phyloP scores from a whole-genome alignment of 2,329 filamentous ascomycete genomes.

The Phialophora tarda region DNA sequence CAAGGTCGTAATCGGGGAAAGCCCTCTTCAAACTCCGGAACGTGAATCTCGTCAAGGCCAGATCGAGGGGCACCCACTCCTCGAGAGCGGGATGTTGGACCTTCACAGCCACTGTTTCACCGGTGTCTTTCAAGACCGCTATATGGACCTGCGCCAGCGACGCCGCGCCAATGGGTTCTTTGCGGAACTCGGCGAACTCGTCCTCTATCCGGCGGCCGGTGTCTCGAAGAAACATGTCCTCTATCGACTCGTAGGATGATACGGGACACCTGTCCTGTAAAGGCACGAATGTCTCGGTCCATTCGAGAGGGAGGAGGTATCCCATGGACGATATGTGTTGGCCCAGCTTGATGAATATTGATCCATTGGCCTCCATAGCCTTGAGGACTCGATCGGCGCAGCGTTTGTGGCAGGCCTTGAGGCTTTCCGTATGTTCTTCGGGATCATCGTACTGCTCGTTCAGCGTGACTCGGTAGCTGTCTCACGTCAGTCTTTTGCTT shows the following conservation, averaged over 20 bases:
- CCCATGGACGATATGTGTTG: slow-evolving; percentile 97
- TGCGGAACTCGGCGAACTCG: slow-evolving; percentile 83
- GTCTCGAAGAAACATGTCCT: slow-evolving; percentile 83
- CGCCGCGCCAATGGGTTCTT: slow-evolving; percentile 83
- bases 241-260: slow-evolving; percentile 83
- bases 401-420: slow-evolving; percentile 86
- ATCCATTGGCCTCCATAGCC: slow-evolving; percentile 93
- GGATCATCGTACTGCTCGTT: slow-evolving; percentile 69
- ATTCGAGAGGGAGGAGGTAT: slow-evolving; percentile 87
- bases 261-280: slow-evolving; percentile 95
- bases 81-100: slow-evolving; percentile 90
- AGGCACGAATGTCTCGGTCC: slow-evolving; percentile 94
- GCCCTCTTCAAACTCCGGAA: slow-evolving; percentile 89
- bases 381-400: slow-evolving; percentile 86
- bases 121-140: slow-evolving; percentile 79
- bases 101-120: slow-evolving; percentile 91
- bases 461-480: slow-evolving; percentile 84
- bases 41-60: slow-evolving; percentile 83
- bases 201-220: slow-evolving; percentile 79
- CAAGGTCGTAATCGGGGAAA: slow-evolving; percentile 96
- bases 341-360: slow-evolving; percentile 97
- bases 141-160: slow-evolving; percentile 94
- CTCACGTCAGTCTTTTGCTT: neutral
- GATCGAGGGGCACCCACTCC: slow-evolving; percentile 87
- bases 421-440: slow-evolving; percentile 67